Conservation (phyloP, 2,329 filamentous ascomycete species). For the Clarireedia monteithiana region DNA sequence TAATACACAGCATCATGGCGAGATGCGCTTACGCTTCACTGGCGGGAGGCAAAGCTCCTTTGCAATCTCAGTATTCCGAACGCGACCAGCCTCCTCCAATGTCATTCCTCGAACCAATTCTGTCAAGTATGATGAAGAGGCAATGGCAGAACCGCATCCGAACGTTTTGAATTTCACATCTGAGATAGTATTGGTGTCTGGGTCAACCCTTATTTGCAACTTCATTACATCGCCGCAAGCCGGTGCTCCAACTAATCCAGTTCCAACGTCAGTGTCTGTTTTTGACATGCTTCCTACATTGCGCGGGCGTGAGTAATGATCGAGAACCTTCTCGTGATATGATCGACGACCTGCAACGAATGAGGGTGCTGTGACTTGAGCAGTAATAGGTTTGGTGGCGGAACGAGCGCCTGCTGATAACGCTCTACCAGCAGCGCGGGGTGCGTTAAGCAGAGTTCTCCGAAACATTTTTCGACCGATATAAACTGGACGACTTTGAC, state of each 20-base stretch:
- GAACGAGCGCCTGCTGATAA: conserved; percentile 22
- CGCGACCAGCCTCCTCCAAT: conserved; percentile 82
- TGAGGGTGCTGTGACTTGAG: conserved; percentile 20
- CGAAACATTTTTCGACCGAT: conserved; percentile 23
- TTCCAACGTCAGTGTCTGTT: conserved; percentile 75
- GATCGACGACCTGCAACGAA: conserved; percentile 22
- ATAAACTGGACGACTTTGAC: neutral
- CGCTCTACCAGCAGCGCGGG: conserved; percentile 25
- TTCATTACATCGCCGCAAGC: conserved; percentile 93
- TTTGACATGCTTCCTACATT: conserved; percentile 77
- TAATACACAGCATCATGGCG: neutral
- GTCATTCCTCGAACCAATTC: conserved; percentile 95
- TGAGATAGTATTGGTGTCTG: conserved; percentile 76
- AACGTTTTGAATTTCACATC: conserved; percentile 99
- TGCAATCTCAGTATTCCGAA: conserved; percentile 96
- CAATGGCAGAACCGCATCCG: conserved; percentile 90
- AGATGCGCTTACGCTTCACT: conserved; percentile 65
- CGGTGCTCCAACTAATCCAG: conserved; percentile 83
- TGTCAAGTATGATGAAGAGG: conserved; percentile 88
- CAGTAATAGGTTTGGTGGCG: conserved; percentile 18
- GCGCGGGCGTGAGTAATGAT: conserved; percentile 74
- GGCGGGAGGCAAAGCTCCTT: conserved; percentile 88
- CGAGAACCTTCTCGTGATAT: conserved; percentile 47
- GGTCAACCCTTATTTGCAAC: conserved; percentile 87
- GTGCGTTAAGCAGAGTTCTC: conserved; percentile 23